These are phyloP conservation scores for Fusarium napiforme DNA, from an alignment of 2,329 filamentous ascomycete genomes.

Conservation along the genomic window DNA sequence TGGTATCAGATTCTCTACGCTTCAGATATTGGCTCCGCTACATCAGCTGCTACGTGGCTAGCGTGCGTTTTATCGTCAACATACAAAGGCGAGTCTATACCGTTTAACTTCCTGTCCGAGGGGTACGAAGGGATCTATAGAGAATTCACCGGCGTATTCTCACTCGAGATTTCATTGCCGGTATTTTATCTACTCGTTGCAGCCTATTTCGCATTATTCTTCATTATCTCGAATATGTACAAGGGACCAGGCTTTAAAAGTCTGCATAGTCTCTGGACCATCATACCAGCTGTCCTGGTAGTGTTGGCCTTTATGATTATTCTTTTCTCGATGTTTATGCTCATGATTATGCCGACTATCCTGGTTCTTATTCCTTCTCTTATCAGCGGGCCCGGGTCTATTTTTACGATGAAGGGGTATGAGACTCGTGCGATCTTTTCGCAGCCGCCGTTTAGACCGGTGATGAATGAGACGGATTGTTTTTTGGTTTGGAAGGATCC, in stretches of 20 bases:
- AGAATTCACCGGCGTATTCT: accelerated
- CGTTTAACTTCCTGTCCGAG: neutral
- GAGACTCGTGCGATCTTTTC: neutral
- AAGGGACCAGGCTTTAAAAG: neutral
- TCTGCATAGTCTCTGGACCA: too few relatives aligned
- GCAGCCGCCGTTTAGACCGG: neutral
- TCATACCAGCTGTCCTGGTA: too few relatives aligned
- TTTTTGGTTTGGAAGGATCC: slow-evolving; percentile 20
- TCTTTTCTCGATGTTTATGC: neutral
- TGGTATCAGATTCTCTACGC: slow-evolving; percentile 8
- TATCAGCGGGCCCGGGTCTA: neutral
- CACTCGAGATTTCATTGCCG: neutral
- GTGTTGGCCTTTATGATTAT: accelerated
- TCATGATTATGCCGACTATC: neutral
- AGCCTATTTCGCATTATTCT: neutral
- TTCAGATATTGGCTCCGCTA: neutral
- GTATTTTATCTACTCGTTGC: neutral
- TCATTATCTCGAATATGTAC: accelerated
- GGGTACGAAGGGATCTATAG: neutral
- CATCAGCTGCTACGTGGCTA: neutral
- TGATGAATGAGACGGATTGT: neutral
- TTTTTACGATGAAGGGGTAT: neutral
- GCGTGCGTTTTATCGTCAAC: neutral
- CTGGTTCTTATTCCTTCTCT: neutral
- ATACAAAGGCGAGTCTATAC: neutral